A percentile compares a stretch with the other conserved stretches of the same genome.
Evolutionary conservation across 2,329 filamentous ascomycete species (phyloP).

Genomic region (Xylariaceae sp.): DNA sequence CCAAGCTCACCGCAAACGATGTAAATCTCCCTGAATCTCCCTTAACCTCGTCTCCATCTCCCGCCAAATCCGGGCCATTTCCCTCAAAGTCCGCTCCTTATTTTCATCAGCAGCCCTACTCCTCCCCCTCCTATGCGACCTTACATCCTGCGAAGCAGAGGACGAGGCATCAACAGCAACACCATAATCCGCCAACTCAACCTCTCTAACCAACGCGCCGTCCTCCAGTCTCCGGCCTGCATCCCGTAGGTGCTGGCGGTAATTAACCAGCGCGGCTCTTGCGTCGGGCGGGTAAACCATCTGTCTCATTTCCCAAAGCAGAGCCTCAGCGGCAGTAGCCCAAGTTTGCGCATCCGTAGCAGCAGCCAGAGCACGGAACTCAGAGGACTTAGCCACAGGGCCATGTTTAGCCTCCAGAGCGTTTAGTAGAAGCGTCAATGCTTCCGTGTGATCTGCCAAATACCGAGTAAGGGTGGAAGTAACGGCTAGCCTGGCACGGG

Average conservation of each 20-base stretch:
- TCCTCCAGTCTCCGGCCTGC: slow-evolving; percentile 43
- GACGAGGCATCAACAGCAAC: slow-evolving; percentile 39
- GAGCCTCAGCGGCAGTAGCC: slow-evolving; percentile 34
- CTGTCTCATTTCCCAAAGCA: slow-evolving; percentile 32
- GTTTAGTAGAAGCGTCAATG: slow-evolving; percentile 41
- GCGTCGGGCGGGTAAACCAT: slow-evolving; percentile 42
- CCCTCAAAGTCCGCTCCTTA: slow-evolving; percentile 47
- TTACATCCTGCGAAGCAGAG: slow-evolving; percentile 35
- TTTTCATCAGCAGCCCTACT: slow-evolving; percentile 15
- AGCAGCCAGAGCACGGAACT: slow-evolving; percentile 44
- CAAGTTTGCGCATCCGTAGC: slow-evolving; percentile 40
- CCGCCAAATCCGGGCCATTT: slow-evolving; percentile 47
- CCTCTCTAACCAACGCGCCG: slow-evolving; percentile 36
- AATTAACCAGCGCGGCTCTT: slow-evolving; percentile 39
- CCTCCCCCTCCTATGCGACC: slow-evolving; percentile 2
- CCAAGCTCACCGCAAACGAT: slow-evolving; percentile 24
- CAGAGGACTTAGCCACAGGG: slow-evolving; percentile 44
- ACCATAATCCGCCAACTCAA: slow-evolving; percentile 46
- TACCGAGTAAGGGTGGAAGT: slow-evolving; percentile 36
- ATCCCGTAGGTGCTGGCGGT: slow-evolving; percentile 45
- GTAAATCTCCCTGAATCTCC: slow-evolving; percentile 45
- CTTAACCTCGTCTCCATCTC: slow-evolving; percentile 46
- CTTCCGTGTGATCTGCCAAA: slow-evolving; percentile 37
- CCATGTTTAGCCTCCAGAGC: slow-evolving; percentile 52
- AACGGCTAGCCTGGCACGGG: slow-evolving; percentile 36